Conservation (phyloP, 768 basidiomycete species). For the Pleurotus cornucopiae region DNA sequence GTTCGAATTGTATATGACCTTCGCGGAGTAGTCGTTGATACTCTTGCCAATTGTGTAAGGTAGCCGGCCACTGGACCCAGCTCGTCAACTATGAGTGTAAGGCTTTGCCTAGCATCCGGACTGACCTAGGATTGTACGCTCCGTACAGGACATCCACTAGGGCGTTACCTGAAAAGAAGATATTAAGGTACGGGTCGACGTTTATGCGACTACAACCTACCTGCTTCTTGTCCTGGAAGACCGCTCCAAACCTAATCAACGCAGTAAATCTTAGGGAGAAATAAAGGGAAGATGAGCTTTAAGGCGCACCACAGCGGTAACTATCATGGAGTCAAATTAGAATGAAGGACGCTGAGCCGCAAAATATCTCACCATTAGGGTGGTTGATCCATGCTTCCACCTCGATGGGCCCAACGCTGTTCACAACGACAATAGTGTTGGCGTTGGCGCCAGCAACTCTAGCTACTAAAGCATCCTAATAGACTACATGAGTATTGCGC, state of each 20-base stretch:
- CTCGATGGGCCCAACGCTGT: slow-evolving; percentile 58
- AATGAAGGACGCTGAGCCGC: too few species aligned
- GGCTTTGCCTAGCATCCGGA: neutral
- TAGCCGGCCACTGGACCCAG: slow-evolving; percentile 32
- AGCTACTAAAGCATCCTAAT: slow-evolving; percentile 41
- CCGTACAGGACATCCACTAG: slow-evolving; percentile 59
- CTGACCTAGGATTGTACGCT: slow-evolving; percentile 52
- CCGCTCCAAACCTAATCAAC: slow-evolving; percentile 43
- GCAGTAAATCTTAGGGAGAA: neutral
- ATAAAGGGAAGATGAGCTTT: slow-evolving; percentile 2
- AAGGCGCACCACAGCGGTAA: slow-evolving; percentile 29
- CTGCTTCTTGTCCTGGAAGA: slow-evolving; percentile 61
- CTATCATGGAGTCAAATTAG: slow-evolving; percentile 11
- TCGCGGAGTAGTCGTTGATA: slow-evolving; percentile 51
- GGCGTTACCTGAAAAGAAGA: slow-evolving; percentile 37
- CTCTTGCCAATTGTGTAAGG: slow-evolving; percentile 54
- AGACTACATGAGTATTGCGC: neutral
- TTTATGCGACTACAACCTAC: slow-evolving; percentile 19
- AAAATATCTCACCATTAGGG: slow-evolving; percentile 34
- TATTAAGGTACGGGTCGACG: too few species aligned
- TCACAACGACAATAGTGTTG: slow-evolving; percentile 63
- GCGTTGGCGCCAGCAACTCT: slow-evolving; percentile 50
- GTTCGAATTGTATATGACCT: slow-evolving; percentile 35
- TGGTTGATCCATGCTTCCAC: slow-evolving; percentile 57
- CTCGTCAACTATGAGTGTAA: neutral